Percentiles rank a stretch among this genome's conserved stretches.
phyloP scores from a whole-genome alignment of 371 early-diverging fungal genomes.

The Lichtheimia ramosa region DNA sequence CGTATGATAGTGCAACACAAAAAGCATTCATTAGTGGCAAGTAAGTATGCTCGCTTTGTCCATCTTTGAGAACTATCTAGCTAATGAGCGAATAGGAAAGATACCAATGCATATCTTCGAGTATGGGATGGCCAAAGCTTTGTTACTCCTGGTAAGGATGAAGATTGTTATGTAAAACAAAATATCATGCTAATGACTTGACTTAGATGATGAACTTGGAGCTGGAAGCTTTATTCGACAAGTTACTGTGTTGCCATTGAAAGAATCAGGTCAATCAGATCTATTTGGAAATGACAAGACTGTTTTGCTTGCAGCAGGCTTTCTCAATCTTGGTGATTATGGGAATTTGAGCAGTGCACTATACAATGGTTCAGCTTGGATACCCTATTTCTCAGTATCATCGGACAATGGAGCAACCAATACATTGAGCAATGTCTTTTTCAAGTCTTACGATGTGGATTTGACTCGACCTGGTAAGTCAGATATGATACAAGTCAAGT shows the following conservation, averaged over 20 bases:
- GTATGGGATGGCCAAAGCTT: conserved; percentile 46
- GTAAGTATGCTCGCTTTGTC: conserved; percentile 5
- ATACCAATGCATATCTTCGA: conserved; percentile 25
- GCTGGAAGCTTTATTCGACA: conserved; percentile 32
- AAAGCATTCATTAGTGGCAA: conserved; percentile 45
- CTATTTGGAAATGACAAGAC: conserved; percentile 9
- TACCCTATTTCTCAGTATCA: conserved; percentile 64
- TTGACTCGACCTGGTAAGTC: conserved; percentile 12
- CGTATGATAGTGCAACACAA: conserved; percentile 33
- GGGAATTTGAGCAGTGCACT: conserved; percentile 64
- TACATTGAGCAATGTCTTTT: conserved; percentile 47
- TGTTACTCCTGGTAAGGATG: conserved; percentile 8
- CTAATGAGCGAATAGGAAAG: not conserved
- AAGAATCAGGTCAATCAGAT: conserved; percentile 6
- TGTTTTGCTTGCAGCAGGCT: conserved; percentile 51
- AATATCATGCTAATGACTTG: not conserved
- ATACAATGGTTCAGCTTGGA: conserved; percentile 64
- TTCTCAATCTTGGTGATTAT: conserved; percentile 39
- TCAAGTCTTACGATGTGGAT: conserved; percentile 26
- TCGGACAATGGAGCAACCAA: conserved; percentile 40
- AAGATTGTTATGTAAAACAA: not conserved
- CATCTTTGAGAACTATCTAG: too few species aligned
- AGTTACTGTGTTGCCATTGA: conserved; percentile 21
- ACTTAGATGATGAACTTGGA: conserved; percentile 23
- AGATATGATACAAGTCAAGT: conserved; percentile 14